Conservation (phyloP, 1,139 yeast genomes). For the Komagataea norvegica region DNA sequence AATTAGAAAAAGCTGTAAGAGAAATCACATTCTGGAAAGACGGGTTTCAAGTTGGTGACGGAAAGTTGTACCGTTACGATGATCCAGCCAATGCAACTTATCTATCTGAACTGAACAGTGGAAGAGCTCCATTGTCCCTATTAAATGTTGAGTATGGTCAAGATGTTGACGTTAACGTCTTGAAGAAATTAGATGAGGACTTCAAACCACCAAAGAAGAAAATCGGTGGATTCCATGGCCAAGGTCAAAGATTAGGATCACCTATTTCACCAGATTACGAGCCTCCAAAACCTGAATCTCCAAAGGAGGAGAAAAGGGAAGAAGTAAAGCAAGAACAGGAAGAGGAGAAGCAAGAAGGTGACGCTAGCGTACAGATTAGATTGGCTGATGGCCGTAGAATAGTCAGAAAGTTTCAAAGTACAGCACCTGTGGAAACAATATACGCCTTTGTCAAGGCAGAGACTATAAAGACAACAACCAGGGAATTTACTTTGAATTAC, state of each 20-base stretch:
- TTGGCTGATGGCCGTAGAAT: constrained; percentile 76
- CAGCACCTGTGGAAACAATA: constrained; percentile 62
- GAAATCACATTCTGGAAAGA: constrained; percentile 93
- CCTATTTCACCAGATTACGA: constrained; percentile 71
- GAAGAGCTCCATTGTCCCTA: constrained; percentile 87
- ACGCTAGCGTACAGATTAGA: constrained; percentile 75
- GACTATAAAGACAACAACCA: constrained; percentile 31
- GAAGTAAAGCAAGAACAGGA: constrained; percentile 23
- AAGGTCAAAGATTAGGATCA: constrained; percentile 87
- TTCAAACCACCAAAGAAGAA: constrained; percentile 67
- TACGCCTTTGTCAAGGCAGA: constrained; percentile 62
- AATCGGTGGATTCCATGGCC: constrained; percentile 71
- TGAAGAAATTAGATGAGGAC: constrained; percentile 75
- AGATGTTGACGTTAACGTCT: constrained; percentile 92
- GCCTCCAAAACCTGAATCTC: constrained; percentile 3
- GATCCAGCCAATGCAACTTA: constrained; percentile 81
- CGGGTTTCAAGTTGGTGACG: constrained; percentile 93
- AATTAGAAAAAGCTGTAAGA: constrained; percentile 53
- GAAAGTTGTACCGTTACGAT: constrained; percentile 78
- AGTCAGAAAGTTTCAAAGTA: constrained; percentile 58
- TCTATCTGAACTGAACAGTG: constrained; percentile 75
- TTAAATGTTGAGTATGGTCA: constrained; percentile 85
- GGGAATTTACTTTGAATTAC: constrained; percentile 62
- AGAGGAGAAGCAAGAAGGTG: constrained; percentile 43
- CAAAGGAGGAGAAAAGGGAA: constrained; percentile 17